Evolutionary conservation across 768 basidiomycete species (phyloP), one percentile per base, ranked within the genome.

Genomic region (Phlebiopsis gigantea): DNA sequence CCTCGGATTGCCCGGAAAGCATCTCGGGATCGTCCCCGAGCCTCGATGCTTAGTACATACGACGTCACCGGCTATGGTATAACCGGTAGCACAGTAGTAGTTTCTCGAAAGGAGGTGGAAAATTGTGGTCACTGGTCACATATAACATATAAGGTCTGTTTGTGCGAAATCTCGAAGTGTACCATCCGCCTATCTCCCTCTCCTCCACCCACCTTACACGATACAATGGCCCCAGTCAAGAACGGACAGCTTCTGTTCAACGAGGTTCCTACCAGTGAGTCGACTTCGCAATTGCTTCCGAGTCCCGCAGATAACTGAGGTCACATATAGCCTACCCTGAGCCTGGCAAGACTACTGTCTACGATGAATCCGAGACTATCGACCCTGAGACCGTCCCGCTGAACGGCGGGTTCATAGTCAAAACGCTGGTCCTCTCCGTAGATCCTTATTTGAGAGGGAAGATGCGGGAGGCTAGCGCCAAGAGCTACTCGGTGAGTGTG

Each of bases 181-280:
- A n/a, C n/a, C n/a, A n/a, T n/a, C n/a, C n/a, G n/a, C n/a, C n/a
- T n/a, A n/a, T n/a, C n/a, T n/a, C n/a, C n/a, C n/a, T n/a, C n/a
- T n/a, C 31, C 31, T 34, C 14, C 31, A 34, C 14, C 14, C 31
- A 34, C 31, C 31, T 6, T 14, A 34, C 6, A 34, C 14, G 7
- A 6, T 7, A 19, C 53, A 46, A 68, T 68, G 67, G 61, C 67
- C 25, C 62, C 65, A 30, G 53, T 66, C 31, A 62, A 44, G 30
- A 71, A 71, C 61, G 63, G 61, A 19, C 64, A 67, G 26, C 45
- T 63, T 25, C 56, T 70, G 34, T 70, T 66, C 64, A 66, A 65
- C 51, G 65, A 66, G 43, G 29, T 66, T 41, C 70, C 69, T 2
- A 60, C 46, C 24, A 67, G 68, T 65, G 65, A 59, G 65, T 61